Conservation (phyloP, 192 early-diverging fungal genomes). For the Diversispora epigaea region DNA sequence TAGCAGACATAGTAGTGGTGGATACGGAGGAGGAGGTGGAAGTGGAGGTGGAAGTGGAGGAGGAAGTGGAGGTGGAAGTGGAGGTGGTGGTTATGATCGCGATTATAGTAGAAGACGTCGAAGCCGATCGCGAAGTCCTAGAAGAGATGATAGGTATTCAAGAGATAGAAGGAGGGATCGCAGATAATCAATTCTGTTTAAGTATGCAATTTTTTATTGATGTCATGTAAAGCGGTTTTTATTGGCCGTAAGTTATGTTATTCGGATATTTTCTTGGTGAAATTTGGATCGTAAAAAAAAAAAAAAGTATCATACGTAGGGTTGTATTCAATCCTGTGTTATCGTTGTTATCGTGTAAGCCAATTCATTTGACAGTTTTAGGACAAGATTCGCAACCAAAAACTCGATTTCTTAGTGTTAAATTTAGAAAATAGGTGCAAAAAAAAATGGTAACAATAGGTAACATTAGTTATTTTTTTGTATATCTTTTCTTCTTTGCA, state of each 20-base stretch:
- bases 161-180: conserved; percentile 20
- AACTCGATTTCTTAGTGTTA: neutral
- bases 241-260: neutral
- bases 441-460: conserved; percentile 1
- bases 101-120: conserved; percentile 50
- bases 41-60: conserved; percentile 38
- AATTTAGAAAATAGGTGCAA: conserved; percentile 13
- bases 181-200: neutral
- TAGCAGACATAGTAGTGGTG: conserved; percentile 36
- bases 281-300: neutral
- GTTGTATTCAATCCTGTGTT: too few species aligned
- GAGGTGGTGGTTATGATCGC: conserved; percentile 46
- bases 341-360: neutral
- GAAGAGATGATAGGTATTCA: conserved; percentile 29
- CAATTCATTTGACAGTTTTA: conserved; percentile 5
- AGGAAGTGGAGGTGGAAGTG: conserved; percentile 4
- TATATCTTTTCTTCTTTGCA: conserved; percentile 10
- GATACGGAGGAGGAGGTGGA: conserved; percentile 43
- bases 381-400: conserved; percentile 8
- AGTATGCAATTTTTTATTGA: neutral
- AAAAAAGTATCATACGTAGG: too few species aligned
- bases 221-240: neutral
- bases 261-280: neutral
- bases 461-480: conserved; percentile 15
- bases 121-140: conserved; percentile 38